A percentile compares a stretch with the other conserved stretches of the same genome.
Evolutionary conservation across 2,329 filamentous ascomycete genomes (phyloP).

Genomic region (Trichoderma lentiforme): DNA sequence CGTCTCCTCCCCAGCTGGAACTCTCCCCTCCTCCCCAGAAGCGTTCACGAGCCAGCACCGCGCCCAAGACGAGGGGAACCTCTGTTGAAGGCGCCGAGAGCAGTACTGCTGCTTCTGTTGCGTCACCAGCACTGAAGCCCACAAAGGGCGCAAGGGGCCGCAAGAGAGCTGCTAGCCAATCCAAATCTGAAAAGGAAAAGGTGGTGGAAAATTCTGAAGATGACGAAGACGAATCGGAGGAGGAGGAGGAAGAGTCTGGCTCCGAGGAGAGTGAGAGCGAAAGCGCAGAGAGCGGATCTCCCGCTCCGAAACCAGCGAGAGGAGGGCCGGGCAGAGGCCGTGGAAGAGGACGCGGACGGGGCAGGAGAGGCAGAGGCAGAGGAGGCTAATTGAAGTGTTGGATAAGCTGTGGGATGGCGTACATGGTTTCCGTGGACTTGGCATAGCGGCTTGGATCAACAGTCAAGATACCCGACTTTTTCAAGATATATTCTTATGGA

Average conservation of each 20-base stretch:
- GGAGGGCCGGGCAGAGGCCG: constrained; percentile 33
- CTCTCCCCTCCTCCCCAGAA: constrained; percentile 39
- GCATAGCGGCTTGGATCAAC: neutral
- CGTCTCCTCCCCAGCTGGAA: constrained; percentile 47
- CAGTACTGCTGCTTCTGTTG: constrained; percentile 37
- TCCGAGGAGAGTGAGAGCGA: constrained; percentile 34
- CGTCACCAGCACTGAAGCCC: constrained; percentile 35
- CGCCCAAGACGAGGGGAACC: constrained; percentile 35
- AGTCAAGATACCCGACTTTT: constrained; percentile 11
- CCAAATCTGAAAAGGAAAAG: constrained; percentile 34
- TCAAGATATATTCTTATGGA: neutral
- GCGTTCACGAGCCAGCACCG: constrained; percentile 43
- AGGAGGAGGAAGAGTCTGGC: constrained; percentile 33
- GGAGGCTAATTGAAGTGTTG: constrained; percentile 20
- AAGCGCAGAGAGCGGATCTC: constrained; percentile 36
- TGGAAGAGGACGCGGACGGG: constrained; percentile 31
- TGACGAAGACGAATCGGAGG: constrained; percentile 29
- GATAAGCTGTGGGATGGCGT: neutral
- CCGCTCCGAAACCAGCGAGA: constrained; percentile 37
- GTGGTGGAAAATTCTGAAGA: constrained; percentile 35
- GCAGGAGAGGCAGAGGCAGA: constrained; percentile 32
- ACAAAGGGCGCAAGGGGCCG: constrained; percentile 43
- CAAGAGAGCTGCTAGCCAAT: constrained; percentile 42
- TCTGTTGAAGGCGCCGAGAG: constrained; percentile 49
- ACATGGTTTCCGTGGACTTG: neutral